Conservation (phyloP, 805 yeast species). For the Naumovozyma castellii region DNA sequence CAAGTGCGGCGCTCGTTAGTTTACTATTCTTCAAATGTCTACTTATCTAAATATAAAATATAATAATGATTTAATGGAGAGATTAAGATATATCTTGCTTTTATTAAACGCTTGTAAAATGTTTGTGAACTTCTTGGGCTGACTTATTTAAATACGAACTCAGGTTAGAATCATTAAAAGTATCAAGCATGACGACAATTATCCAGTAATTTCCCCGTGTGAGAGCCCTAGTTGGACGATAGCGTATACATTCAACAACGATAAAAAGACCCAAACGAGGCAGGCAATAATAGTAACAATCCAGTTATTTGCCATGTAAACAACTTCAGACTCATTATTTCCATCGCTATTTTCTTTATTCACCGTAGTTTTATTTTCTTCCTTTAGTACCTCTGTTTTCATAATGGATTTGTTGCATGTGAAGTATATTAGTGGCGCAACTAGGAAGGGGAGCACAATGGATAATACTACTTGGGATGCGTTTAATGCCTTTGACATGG, state of each 20-base stretch:
- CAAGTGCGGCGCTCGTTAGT: no score
- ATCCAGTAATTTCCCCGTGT: conserved; percentile 19
- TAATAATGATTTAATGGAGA: no score
- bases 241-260: conserved; percentile 61
- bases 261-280: conserved; percentile 60
- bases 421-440: conserved; percentile 78
- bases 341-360: conserved; percentile 1
- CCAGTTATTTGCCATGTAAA: conserved; percentile 57
- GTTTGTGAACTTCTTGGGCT: no score
- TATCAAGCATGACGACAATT: no score
- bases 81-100: no score
- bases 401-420: conserved; percentile 63
- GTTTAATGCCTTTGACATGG: conserved; percentile 63
- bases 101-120: no score
- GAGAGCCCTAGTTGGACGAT: conserved; percentile 34
- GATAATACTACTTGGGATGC: conserved; percentile 83
- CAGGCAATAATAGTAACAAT: conserved; percentile 42
- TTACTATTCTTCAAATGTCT: no score
- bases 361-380: neutral
- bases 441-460: conserved; percentile 68
- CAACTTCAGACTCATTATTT: conserved; percentile 21
- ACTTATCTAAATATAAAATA: no score
- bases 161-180: no score
- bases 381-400: conserved; percentile 40
- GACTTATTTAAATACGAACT: no score